phyloP scores from a whole-genome alignment of 139 green algal species.

The Microglena sp. region DNA sequence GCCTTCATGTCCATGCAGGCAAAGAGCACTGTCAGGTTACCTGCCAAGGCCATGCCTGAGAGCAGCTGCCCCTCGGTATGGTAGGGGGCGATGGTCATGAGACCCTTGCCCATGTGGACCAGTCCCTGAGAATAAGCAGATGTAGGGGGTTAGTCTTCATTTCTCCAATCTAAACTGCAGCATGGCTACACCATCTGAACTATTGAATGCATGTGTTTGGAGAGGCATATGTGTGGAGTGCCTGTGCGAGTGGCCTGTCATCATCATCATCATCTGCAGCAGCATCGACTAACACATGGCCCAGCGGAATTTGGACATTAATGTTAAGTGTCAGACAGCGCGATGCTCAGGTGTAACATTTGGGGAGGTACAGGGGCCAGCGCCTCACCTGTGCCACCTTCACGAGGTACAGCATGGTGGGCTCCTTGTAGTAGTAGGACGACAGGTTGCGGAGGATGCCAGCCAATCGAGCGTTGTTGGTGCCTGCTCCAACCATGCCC shows the following conservation, averaged over 20 bases:
- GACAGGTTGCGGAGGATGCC: slow-evolving; percentile 75
- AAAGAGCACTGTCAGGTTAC: slow-evolving; percentile 74
- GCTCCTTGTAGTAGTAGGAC: slow-evolving; percentile 97
- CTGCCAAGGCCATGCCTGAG: slow-evolving; percentile 69
- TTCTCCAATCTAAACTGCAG: too few relatives aligned
- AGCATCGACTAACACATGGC: background rate
- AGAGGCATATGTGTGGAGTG: too few relatives aligned
- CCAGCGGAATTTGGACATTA: background rate
- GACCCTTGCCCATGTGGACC: slow-evolving; percentile 94
- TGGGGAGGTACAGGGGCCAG: slow-evolving; percentile 37
- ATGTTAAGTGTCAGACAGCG: too few relatives aligned
- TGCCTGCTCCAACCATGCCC: slow-evolving; percentile 84
- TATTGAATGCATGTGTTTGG: too few relatives aligned
- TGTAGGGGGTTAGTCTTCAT: too few relatives aligned
- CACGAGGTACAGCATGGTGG: slow-evolving; percentile 85
- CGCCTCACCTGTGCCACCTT: slow-evolving; percentile 28
- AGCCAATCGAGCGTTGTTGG: slow-evolving; percentile 90
- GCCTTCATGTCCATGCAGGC: slow-evolving; percentile 66
- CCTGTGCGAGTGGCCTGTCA: background rate
- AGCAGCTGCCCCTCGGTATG: slow-evolving; percentile 83
- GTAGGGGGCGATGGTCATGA: slow-evolving; percentile 84
- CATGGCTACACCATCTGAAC: too few relatives aligned
- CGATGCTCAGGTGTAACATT: too few relatives aligned
- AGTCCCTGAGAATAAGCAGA: slow-evolving; percentile 75
- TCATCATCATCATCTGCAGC: too few relatives aligned